These are phyloP conservation scores for Silene uniflora DNA, from an alignment of 148 eudicot species.

Conservation along the genomic window DNA sequence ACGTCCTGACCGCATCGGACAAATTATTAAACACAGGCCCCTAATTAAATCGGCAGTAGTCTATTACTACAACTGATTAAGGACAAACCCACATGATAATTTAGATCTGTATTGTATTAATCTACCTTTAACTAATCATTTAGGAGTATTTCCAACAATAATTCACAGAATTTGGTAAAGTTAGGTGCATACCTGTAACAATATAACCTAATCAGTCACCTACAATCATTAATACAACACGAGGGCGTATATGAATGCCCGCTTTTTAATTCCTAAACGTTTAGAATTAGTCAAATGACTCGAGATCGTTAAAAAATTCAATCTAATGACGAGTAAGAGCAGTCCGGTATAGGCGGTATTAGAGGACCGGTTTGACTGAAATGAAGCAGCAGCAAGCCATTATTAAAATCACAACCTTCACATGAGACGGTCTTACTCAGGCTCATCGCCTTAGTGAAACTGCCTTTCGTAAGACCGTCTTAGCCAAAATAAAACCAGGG, in stretches of 20 bases:
- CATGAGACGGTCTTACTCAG: neutral
- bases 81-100: neutral
- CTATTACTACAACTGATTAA: neutral
- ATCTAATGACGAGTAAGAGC: too few relatives aligned
- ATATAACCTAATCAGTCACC: neutral
- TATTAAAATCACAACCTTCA: neutral
- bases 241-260: neutral
- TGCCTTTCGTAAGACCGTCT: neutral
- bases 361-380: too few relatives aligned
- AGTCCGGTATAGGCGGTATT: too few relatives aligned
- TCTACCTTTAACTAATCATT: slow-evolving; percentile 1
- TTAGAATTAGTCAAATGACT: neutral
- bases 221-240: neutral
- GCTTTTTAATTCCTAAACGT: neutral
- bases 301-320: neutral
- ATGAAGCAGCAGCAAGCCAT: neutral
- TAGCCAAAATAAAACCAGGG: neutral
- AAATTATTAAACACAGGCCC: neutral
- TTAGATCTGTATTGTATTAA: slow-evolving; percentile 10
- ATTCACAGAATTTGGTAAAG: neutral
- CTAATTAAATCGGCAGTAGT: neutral
- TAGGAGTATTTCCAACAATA: neutral
- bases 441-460: neutral
- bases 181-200: neutral
- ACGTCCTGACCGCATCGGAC: neutral